Conservation (phyloP, 1,139 yeast genomes). For the Nakaseomyces kungkrabaensis region DNA sequence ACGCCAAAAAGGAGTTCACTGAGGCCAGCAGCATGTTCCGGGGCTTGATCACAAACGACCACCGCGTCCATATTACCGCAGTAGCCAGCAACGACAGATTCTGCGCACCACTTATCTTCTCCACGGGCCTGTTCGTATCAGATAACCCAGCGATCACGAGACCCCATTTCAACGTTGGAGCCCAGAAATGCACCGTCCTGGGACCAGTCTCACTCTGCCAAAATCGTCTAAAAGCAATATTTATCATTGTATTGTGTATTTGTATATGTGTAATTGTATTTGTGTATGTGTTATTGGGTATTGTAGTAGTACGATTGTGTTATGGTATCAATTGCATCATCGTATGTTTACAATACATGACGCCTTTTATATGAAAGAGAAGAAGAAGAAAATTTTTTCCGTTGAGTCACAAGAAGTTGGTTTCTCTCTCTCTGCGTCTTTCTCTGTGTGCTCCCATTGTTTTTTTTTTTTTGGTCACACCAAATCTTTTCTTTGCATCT, state of each 20-base stretch:
- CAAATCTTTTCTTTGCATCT: no score
- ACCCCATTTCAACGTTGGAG: slow-evolving; percentile 52
- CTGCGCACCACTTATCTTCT: slow-evolving; percentile 83
- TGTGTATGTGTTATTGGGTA: background rate
- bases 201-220: slow-evolving; percentile 90
- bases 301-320: no score
- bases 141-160: slow-evolving; percentile 83
- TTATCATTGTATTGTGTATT: slow-evolving; percentile 18
- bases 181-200: slow-evolving; percentile 90
- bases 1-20: slow-evolving; percentile 87
- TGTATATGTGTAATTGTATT: background rate
- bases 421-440: no score
- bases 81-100: slow-evolving; percentile 79
- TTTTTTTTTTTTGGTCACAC: no score
- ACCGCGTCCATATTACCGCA: slow-evolving; percentile 94
- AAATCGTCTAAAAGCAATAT: slow-evolving; percentile 47
- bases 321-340: no score
- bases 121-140: slow-evolving; percentile 85
- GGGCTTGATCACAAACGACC: slow-evolving; percentile 92
- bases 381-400: no score
- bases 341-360: no score
- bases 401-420: no score
- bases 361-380: no score
- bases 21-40: slow-evolving; percentile 80
- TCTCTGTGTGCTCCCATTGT: no score